Conservation (phyloP, 2,329 filamentous ascomycete species). For the Cordyceps tenuipes region DNA sequence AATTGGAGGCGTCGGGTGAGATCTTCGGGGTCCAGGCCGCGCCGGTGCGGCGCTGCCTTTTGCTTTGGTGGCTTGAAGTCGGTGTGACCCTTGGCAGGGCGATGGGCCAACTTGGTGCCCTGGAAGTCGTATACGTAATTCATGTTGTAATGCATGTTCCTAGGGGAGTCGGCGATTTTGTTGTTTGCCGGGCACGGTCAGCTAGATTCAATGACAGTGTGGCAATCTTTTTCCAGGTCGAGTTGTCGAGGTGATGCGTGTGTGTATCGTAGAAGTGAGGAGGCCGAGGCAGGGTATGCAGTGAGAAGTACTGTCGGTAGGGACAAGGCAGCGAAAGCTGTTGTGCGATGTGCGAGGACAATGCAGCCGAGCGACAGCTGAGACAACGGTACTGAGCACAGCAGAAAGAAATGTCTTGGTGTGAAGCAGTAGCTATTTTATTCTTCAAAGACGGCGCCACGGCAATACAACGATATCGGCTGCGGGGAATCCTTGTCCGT, state of each 20-base stretch:
- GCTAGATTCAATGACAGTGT: background rate
- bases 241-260: background rate
- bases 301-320: background rate
- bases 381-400: background rate
- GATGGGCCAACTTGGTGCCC: background rate
- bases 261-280: background rate
- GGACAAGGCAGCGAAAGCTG: background rate
- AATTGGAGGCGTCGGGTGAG: constrained; percentile 42
- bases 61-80: constrained; percentile 10
- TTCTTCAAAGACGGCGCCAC: background rate
- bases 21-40: constrained; percentile 45
- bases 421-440: background rate
- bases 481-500: constrained; percentile 6
- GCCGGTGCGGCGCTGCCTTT: constrained; percentile 15
- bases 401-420: background rate
- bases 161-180: background rate
- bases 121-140: constrained; percentile 18
- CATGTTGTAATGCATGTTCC: constrained; percentile 20
- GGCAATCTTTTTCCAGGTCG: background rate
- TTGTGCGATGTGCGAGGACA: background rate
- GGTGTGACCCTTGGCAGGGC: background rate
- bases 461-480: background rate
- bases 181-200: background rate
- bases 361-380: constrained; percentile 1
- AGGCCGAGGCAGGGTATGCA: background rate